Base-by-base conservation (phyloP, 768 basidiomycete genomes). In the Collybia mongolica region DNA sequence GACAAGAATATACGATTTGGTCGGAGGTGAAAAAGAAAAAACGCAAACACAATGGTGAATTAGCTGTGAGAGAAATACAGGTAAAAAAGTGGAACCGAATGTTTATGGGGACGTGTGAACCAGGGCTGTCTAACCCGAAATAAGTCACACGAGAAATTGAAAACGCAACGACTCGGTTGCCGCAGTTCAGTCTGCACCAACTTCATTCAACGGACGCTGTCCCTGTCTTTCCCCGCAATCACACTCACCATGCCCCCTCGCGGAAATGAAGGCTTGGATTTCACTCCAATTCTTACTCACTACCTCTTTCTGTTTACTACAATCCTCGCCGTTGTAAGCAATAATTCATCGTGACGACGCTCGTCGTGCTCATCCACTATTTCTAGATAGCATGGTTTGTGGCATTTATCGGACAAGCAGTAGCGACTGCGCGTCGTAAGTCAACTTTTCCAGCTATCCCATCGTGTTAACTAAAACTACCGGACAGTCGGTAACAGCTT, bases 251-350 rank as follows among this genome's bases (percentile, higher is more conserved):
- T 82, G 79, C 77, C 79, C 66, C 80, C 79, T 55, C 77, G 79
- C 59, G 77, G 72, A 61, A 80, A 70, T 61, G 77, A 77, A 72
- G 75, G 88, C n/a, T 80, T 90, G 57, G 90, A 93, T 69, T 89
- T 93, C 50, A 90, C 87, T 1, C 93, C 90, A 53, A 88, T 96
- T 54, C 76, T 93, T 50, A 90, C 91, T 15, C 93, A 96, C 65
- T 93, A 95, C 63, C 79, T 96, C 63, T 94, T 96, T 64, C 77
- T 96, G 22, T 86, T 91, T 63, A 96, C 94, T 1, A 86, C 86
- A 52, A 79, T 93, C 46, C 79, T 97, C 42, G 75, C 92, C 26
- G 65, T 90, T 51, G 90, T 93, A 56, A 60, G 90, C 76, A 29
- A 8, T 23, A 29, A 38, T 28, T 48, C 56, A 53, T 51, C 42